These are phyloP conservation scores for Candida manassasensis DNA, from an alignment of 805 yeast genomes.

Conservation along the genomic window DNA sequence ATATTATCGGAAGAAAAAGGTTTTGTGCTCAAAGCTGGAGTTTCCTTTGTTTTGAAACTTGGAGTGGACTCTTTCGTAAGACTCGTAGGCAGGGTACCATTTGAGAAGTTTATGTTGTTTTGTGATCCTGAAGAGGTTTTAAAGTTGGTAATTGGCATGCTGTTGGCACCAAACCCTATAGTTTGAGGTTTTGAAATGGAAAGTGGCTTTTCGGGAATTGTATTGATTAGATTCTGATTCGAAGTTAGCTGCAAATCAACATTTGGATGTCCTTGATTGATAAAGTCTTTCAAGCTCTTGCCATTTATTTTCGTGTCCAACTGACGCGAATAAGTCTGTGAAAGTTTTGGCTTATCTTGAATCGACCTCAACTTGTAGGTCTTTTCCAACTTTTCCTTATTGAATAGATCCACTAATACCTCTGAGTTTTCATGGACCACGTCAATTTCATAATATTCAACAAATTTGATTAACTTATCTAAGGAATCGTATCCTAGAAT, in stretches of 20 bases:
- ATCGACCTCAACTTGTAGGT: conserved; percentile 35
- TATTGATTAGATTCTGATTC: conserved; percentile 2
- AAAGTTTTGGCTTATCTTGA: conserved; percentile 33
- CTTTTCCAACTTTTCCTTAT: conserved; percentile 37
- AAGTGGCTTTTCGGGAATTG: not conserved
- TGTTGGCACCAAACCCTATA: too few species aligned
- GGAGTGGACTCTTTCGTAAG: too few species aligned
- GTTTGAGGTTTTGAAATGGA: too few species aligned
- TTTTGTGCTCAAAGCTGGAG: too few species aligned
- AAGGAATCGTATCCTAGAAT: conserved; percentile 66
- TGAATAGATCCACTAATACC: conserved; percentile 33
- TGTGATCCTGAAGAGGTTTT: too few species aligned
- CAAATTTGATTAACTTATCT: conserved; percentile 51
- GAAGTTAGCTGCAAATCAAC: conserved; percentile 18
- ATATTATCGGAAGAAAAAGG: too few species aligned
- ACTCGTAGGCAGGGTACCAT: too few species aligned
- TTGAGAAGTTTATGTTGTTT: too few species aligned
- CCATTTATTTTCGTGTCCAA: conserved; percentile 25
- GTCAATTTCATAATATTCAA: conserved; percentile 59
- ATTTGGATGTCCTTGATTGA: conserved; percentile 33
- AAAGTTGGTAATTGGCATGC: too few species aligned
- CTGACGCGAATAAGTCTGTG: conserved; percentile 31
- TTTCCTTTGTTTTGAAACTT: too few species aligned
- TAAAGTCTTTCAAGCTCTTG: conserved; percentile 19
- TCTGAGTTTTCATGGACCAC: conserved; percentile 25